These are phyloP conservation scores for Whalleya microplaca DNA, from an alignment of 2,329 filamentous ascomycete genomes.

Conservation along the genomic window DNA sequence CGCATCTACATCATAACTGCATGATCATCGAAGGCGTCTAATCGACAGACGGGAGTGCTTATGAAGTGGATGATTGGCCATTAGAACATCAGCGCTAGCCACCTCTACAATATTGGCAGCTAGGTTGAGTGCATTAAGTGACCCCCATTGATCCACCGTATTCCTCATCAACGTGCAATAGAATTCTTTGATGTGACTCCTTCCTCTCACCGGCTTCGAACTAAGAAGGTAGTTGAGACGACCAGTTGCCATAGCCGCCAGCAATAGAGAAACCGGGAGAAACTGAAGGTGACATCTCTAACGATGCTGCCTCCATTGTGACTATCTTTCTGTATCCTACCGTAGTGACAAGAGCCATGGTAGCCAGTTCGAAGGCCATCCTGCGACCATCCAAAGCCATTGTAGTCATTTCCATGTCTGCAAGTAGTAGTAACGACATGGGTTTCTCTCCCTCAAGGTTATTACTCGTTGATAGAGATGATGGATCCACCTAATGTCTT, in stretches of 20 bases:
- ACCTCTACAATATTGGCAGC: neutral
- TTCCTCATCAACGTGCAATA: neutral
- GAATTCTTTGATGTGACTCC: neutral
- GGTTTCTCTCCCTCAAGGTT: neutral
- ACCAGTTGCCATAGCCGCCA: no score
- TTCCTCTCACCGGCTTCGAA: neutral
- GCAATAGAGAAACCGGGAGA: neutral
- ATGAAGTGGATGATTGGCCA: neutral
- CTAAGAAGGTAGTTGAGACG: neutral
- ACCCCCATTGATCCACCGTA: neutral
- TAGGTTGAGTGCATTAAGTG: neutral
- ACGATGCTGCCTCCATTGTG: neutral
- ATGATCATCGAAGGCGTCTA: neutral
- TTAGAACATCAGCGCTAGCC: neutral
- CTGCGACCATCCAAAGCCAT: neutral
- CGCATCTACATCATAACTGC: neutral
- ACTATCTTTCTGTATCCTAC: no score
- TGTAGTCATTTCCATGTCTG: neutral
- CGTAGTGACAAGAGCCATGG: neutral
- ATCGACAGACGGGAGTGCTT: neutral
- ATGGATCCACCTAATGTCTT: neutral
- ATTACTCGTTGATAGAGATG: neutral
- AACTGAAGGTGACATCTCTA: neutral
- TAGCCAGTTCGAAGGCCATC: neutral
- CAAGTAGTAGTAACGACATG: neutral